Percentiles rank a stretch among this genome's conserved stretches.
These are phyloP conservation scores for Trichoderma brevicompactum DNA, from an alignment of 2,329 filamentous ascomycete genomes.

Conservation along the genomic window DNA sequence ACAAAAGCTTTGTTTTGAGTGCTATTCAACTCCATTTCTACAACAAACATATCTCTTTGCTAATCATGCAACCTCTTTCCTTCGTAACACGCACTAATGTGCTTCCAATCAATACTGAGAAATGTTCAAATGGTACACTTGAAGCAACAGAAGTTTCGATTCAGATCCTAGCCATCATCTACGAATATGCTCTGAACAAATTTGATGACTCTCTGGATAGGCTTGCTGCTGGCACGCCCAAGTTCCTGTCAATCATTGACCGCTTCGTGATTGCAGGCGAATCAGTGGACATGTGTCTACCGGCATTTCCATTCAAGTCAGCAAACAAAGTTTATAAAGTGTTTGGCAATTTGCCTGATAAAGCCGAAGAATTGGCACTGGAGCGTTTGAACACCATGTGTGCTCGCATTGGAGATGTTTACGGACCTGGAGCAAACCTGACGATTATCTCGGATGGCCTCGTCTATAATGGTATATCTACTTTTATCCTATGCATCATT, in stretches of 20 bases:
- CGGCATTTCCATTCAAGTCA: constrained; percentile 66
- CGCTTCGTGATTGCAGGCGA: constrained; percentile 42
- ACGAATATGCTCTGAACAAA: constrained; percentile 44
- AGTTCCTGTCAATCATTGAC: constrained; percentile 48
- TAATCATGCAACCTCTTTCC: neutral
- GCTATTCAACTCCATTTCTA: no score
- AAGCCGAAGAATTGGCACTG: constrained; percentile 58
- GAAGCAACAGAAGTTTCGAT: constrained; percentile 37
- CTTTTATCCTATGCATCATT: neutral
- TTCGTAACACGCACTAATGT: neutral
- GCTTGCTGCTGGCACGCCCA: constrained; percentile 42
- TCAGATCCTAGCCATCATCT: constrained; percentile 45
- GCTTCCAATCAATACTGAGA: neutral
- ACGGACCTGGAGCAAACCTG: constrained; percentile 53
- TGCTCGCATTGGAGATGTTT: constrained; percentile 50
- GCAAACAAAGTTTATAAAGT: constrained; percentile 59
- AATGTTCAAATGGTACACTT: constrained; percentile 31
- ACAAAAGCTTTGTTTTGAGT: no score
- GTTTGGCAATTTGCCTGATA: constrained; percentile 58
- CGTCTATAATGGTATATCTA: constrained; percentile 56
- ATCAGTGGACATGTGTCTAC: constrained; percentile 53
- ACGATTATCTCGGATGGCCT: constrained; percentile 60
- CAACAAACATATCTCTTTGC: neutral
- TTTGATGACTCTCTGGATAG: constrained; percentile 31
- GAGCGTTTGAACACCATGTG: constrained; percentile 56